Evolutionary conservation across 2,329 filamentous ascomycete species (phyloP).

Genomic region (Magnaporthiopsis rhizophila): DNA sequence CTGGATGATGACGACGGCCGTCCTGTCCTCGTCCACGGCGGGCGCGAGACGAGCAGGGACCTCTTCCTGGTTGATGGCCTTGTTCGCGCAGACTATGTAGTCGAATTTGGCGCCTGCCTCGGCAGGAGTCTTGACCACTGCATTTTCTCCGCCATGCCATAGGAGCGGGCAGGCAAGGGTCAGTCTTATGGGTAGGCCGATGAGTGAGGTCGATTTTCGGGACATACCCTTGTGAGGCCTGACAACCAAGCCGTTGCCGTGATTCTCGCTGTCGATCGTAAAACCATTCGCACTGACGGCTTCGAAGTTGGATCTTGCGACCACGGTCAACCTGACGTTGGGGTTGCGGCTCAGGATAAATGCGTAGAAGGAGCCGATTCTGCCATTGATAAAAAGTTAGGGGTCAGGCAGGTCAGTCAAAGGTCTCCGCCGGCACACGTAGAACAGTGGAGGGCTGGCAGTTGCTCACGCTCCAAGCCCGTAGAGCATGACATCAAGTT

Average conservation of each 20-base stretch:
- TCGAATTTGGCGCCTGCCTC: constrained; percentile 41
- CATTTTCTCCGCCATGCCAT: neutral
- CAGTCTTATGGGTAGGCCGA: neutral
- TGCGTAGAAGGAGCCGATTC: constrained; percentile 50
- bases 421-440: neutral
- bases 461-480: constrained; percentile 43
- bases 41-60: constrained; percentile 26
- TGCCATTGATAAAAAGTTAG: constrained; percentile 15
- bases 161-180: neutral
- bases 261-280: constrained; percentile 43
- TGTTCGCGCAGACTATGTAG: constrained; percentile 48
- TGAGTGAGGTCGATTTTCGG: no score
- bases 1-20: constrained; percentile 51
- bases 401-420: neutral
- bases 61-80: constrained; percentile 36
- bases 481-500: constrained; percentile 38
- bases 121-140: constrained; percentile 37
- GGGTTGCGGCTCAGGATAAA: constrained; percentile 39
- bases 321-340: constrained; percentile 45
- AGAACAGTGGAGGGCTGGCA: no score
- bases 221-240: constrained; percentile 32
- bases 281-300: constrained; percentile 46
- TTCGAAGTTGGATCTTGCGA: constrained; percentile 53
- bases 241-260: constrained; percentile 42
- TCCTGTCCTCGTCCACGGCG: constrained; percentile 29